These are phyloP conservation scores for Geosiphon pyriformis DNA, from an alignment of 192 early-diverging fungal species.

Conservation along the genomic window DNA sequence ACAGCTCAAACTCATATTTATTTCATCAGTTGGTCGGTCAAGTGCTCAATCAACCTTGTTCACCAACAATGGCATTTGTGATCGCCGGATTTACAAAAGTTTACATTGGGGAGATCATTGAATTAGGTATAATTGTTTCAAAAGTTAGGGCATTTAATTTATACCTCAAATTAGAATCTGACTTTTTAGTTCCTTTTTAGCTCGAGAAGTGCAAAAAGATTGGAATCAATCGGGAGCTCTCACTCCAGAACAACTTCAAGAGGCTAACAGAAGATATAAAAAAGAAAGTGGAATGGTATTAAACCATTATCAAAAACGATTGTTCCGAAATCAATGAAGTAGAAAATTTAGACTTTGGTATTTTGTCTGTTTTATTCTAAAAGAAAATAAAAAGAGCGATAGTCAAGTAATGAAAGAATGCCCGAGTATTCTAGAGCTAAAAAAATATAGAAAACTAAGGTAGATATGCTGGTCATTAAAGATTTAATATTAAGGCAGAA, in stretches of 20 bases:
- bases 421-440: no score
- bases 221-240: slow-evolving; percentile 70
- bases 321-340: slow-evolving; percentile 14
- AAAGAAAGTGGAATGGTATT: slow-evolving; percentile 32
- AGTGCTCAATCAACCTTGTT: slow-evolving; percentile 67
- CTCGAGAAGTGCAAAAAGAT: slow-evolving; percentile 74
- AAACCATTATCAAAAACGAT: slow-evolving; percentile 31
- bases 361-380: no score
- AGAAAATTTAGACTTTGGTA: no score
- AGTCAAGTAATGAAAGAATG: no score
- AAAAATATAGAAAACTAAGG: no score
- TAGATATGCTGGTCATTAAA: no score
- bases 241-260: slow-evolving; percentile 79
- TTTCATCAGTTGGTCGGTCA: slow-evolving; percentile 48
- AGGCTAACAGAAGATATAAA: slow-evolving; percentile 76
- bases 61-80: slow-evolving; percentile 69
- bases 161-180: neutral
- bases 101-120: slow-evolving; percentile 87
- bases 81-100: slow-evolving; percentile 87
- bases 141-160: neutral
- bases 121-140: slow-evolving; percentile 47
- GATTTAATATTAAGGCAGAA: no score
- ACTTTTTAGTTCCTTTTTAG: slow-evolving; percentile 32
- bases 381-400: no score
- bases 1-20: neutral